Base-by-base conservation (phyloP, 2,329 filamentous ascomycete genomes). In the Penicillium sp. region DNA sequence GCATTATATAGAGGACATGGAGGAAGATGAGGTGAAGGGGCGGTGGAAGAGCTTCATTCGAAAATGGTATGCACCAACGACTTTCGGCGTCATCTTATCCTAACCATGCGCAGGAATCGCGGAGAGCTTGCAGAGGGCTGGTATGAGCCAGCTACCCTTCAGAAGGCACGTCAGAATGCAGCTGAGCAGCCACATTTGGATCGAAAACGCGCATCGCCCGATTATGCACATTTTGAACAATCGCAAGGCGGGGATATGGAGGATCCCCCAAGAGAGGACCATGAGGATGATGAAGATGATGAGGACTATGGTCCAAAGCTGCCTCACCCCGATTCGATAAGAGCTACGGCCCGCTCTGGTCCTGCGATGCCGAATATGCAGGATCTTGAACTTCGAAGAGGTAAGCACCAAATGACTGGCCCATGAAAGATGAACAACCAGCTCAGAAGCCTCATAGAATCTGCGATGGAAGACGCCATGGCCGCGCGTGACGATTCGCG, bases 21-120 rank as follows among this genome's bases (percentile, higher is more conserved):
- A 85, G 51, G 86, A 90, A 57, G 81, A 82, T n/a, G 92, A 96
- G 69, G 74, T 85, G 0, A 87, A 81, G 59, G 91, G 92, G 1
- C 79, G 93, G 50, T 99, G 93, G 91, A 96, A 96, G 80, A 93
- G 90, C 69, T 99, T 97, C 65, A 71, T 93, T 12, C 80, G 82
- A 4, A 93, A 91, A 78, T 99, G 94, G 93, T 87, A 80, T 72
- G 76, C 39, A 16, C 29, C 23, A n/a, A n/a, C 13, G 13, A n/a
- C 15, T 6, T 21, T 16, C 26, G 12, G 16, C 6, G 9, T 45
- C 5, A 38, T 21, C 18, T 85, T 70, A 84, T 76, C 70, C 41
- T 42, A 28, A 42, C 23, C 9, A 2, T 12, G 71, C 61, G 62
- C 62, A 88, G 85, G 85, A 99, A 99, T 76, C 83, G 85, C 64